A percentile compares a stretch with the other conserved stretches of the same genome.
Conservation (phyloP, 768 basidiomycete genomes). For the Mycena pura region DNA sequence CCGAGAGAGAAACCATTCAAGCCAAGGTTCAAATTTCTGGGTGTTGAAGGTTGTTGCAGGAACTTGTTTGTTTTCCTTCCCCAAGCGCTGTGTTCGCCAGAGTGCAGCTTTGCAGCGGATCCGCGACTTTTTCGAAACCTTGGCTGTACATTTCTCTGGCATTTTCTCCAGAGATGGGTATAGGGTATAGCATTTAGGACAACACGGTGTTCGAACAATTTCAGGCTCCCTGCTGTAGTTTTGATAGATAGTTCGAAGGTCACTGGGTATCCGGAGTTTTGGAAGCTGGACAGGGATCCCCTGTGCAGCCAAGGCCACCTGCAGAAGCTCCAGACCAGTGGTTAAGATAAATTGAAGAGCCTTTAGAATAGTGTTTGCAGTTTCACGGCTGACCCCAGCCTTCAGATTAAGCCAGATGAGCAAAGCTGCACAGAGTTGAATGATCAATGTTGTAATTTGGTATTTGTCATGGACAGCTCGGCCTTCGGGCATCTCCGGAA, state of each 20-base stretch:
- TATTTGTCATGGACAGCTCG: too few relatives aligned
- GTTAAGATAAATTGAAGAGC: conserved; percentile 19
- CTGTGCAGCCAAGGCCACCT: conserved; percentile 4
- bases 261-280: conserved; percentile 11
- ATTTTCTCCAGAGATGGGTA: conserved; percentile 10
- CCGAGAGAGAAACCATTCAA: conserved; percentile 14
- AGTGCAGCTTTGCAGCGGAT: conserved; percentile 10
- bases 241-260: conserved; percentile 13
- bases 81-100: conserved; percentile 16
- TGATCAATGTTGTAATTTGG: too few relatives aligned
- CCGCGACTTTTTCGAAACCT: conserved; percentile 9
- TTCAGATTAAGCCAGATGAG: conserved; percentile 20
- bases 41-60: conserved; percentile 17
- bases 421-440: conserved; percentile 15
- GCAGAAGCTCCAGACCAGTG: conserved; percentile 5
- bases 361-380: conserved; percentile 15
- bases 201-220: conserved; percentile 14
- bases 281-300: conserved; percentile 16
- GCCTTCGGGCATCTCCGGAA: too few relatives aligned
- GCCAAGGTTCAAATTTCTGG: conserved; percentile 18
- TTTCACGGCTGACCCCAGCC: conserved; percentile 16
- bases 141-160: conserved; percentile 16
- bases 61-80: conserved; percentile 11
- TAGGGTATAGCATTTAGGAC: conserved; percentile 19
- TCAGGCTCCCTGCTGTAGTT: conserved; percentile 7